phyloP scores from a whole-genome alignment of 805 yeast genomes.

The Monosporozyma aquatica region DNA sequence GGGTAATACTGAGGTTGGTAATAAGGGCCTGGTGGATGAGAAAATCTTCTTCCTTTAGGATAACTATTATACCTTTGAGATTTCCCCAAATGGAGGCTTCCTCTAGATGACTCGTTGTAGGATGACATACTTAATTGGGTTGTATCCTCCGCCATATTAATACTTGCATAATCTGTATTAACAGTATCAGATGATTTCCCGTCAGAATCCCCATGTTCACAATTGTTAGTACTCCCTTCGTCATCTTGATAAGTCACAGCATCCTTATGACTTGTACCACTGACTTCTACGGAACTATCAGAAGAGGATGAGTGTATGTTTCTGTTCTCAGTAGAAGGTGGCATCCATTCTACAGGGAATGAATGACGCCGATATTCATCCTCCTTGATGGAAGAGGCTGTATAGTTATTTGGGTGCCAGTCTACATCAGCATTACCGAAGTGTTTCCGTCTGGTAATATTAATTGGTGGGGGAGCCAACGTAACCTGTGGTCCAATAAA shows the following conservation, averaged over 20 bases:
- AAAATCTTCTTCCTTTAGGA: not conserved
- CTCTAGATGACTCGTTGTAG: conserved; percentile 23
- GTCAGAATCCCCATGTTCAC: not conserved
- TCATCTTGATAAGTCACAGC: not conserved
- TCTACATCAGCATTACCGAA: not conserved
- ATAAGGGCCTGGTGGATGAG: conserved; percentile 15
- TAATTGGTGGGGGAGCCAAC: conserved; percentile 78
- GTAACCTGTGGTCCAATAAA: conserved; percentile 34
- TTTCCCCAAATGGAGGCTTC: conserved; percentile 15
- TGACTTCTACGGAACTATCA: not conserved
- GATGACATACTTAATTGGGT: conserved; percentile 14
- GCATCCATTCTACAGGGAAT: conserved; percentile 13
- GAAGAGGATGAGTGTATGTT: too few species aligned
- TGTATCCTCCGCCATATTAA: conserved; percentile 6
- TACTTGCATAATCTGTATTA: not conserved
- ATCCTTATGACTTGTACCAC: not conserved
- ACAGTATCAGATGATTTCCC: not conserved
- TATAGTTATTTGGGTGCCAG: not conserved
- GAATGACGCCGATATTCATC: conserved; percentile 16
- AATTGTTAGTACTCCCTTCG: not conserved
- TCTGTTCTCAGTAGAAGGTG: not conserved
- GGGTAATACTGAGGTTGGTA: conserved; percentile 25
- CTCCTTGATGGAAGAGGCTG: conserved; percentile 4
- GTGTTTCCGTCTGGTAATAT: conserved; percentile 41
- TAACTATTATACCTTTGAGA: conserved; percentile 1